phyloP scores from a whole-genome alignment of 495 filamentous ascomycete genomes.

The Aspergillus sclerotioniger region DNA sequence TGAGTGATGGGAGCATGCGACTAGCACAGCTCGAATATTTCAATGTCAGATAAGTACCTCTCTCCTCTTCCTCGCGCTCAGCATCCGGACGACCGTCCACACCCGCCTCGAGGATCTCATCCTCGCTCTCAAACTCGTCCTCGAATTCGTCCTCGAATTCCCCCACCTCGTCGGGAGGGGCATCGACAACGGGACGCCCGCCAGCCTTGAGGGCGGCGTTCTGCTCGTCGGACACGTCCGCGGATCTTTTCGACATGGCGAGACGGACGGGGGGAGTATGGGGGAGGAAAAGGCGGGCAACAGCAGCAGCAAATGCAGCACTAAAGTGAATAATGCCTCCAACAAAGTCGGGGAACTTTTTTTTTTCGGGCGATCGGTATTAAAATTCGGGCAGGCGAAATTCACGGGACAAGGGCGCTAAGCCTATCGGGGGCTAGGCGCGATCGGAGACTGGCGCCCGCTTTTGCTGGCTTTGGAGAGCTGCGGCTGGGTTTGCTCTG shows the following conservation, averaged over 20 bases:
- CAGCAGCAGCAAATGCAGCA: slow-evolving; percentile 10
- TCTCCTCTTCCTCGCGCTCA: slow-evolving; percentile 86
- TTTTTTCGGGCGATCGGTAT: slow-evolving; percentile 19
- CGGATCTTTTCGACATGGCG: slow-evolving; percentile 70
- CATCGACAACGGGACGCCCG: slow-evolving; percentile 53
- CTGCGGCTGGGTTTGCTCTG: too few species aligned
- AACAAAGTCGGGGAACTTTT: slow-evolving; percentile 22
- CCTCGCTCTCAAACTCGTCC: slow-evolving; percentile 55
- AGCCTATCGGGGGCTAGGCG: slow-evolving; percentile 42
- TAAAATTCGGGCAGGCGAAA: slow-evolving; percentile 16
- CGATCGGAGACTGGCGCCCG: slow-evolving; percentile 29
- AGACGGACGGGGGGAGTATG: slow-evolving; percentile 12
- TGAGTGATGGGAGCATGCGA: neutral
- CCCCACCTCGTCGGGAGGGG: slow-evolving; percentile 25
- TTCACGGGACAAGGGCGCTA: slow-evolving; percentile 28
- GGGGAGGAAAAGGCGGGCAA: slow-evolving; percentile 25
- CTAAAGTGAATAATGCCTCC: slow-evolving; percentile 7
- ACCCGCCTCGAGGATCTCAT: slow-evolving; percentile 92
- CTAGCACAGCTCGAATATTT: neutral
- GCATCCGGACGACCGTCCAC: slow-evolving; percentile 89
- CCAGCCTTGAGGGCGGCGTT: slow-evolving; percentile 65
- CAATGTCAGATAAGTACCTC: slow-evolving; percentile 43
- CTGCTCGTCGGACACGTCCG: slow-evolving; percentile 53
- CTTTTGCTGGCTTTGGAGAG: slow-evolving; percentile 10
- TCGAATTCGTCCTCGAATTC: slow-evolving; percentile 26